Conservation (phyloP, 164 flowering plant genomes). For the Chimonanthus salicifolius region DNA sequence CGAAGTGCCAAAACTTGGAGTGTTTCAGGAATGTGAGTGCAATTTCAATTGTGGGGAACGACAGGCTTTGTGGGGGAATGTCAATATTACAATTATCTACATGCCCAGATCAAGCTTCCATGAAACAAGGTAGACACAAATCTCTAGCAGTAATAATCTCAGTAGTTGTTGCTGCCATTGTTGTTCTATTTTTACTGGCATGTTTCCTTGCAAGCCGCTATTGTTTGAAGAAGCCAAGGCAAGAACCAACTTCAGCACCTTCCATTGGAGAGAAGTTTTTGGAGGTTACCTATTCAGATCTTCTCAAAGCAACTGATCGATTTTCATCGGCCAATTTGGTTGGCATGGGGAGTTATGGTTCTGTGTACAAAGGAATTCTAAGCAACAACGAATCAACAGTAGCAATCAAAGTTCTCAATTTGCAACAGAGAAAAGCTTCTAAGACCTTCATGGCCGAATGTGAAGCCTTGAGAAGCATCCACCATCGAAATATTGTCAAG, state of each 20-base stretch:
- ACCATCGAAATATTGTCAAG: slow-evolving; percentile 4
- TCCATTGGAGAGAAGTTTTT: neutral
- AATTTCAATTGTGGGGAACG: slow-evolving; percentile 1
- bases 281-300: neutral
- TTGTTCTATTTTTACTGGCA: neutral
- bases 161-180: neutral
- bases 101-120: slow-evolving; percentile 6
- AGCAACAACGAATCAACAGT: neutral
- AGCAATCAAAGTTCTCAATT: slow-evolving; percentile 3
- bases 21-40: neutral
- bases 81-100: slow-evolving; percentile 17
- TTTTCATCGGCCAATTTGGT: neutral
- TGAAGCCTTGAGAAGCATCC: neutral
- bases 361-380: slow-evolving; percentile 3
- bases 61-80: slow-evolving; percentile 9
- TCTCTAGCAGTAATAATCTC: neutral
- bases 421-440: neutral
- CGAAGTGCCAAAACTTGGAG: neutral
- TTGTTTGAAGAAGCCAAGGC: neutral
- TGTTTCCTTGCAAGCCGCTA: neutral
- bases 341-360: slow-evolving; percentile 3
- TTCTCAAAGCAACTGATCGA: slow-evolving; percentile 1
- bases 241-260: neutral
- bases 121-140: neutral
- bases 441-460: slow-evolving; percentile 2